Percentiles rank a stretch among this genome's conserved stretches.
Evolutionary conservation across 306 rosid genomes (phyloP).

Genomic region (Vachellia collinsii): DNA sequence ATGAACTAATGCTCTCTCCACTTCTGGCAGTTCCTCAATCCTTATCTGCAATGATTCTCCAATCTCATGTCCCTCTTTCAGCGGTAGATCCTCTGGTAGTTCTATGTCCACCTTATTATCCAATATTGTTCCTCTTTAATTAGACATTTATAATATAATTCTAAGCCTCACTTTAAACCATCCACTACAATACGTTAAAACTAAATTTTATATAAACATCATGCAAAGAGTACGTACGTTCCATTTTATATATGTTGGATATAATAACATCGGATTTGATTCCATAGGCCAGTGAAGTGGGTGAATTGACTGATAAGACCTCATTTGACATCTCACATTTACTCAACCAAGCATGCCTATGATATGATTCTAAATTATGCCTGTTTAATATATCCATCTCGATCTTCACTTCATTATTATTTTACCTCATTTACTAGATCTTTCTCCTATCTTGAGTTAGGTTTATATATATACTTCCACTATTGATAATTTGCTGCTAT

Average conservation of each 20-base stretch:
- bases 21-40: constrained; percentile 63
- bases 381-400: not conserved
- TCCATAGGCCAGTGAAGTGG: not conserved
- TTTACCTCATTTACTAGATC: too few species aligned
- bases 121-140: not conserved
- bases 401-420: too few species aligned
- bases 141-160: not conserved
- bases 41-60: constrained; percentile 69
- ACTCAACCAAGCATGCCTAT: not conserved
- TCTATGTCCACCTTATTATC: constrained; percentile 64
- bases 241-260: not conserved
- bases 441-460: too few species aligned
- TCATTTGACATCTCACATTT: not conserved
- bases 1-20: constrained; percentile 68
- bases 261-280: not conserved
- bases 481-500: too few species aligned
- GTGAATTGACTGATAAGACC: not conserved
- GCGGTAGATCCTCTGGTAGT: constrained; percentile 60
- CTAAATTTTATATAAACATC: not conserved
- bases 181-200: not conserved
- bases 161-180: not conserved
- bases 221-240: not conserved
- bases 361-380: not conserved
- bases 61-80: constrained; percentile 67
- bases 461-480: too few species aligned